Evolutionary conservation across 305 asterid genomes (phyloP), one percentile per base, ranked within the genome.

Genomic region (Plantago lanceolata): DNA sequence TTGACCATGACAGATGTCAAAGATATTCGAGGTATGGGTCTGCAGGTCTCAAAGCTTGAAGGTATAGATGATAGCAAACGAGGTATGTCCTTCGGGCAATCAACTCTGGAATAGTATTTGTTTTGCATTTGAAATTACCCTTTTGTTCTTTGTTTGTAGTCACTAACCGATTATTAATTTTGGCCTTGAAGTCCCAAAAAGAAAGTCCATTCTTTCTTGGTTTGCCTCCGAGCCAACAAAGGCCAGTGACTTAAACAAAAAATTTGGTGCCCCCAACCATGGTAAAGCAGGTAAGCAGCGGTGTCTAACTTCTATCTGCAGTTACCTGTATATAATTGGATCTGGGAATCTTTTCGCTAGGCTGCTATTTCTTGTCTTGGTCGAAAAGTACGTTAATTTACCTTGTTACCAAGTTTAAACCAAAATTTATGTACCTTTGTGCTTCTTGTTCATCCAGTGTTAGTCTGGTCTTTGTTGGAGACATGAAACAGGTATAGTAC

Each of bases 11-110:
- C 78, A 90, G 99, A 90, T 82, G 94, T 86, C 59, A 74, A 78
- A 73, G 97, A 90, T 71, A 79, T 93, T 69, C 78, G 97, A 78
- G 99, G 97, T 64, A 73, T 90, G 90, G 97, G 96, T 76, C 78
- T 93, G 83, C 97, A 93, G 79, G 97, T 89, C 71, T 85, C 99
- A 14, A 93, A 93, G 79, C 99, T 93, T 64, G 94, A 88, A 83
- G 86, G 75, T 65, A 73, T 75, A 19, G 85, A 83, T 66, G 84
- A 59, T 75, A 65, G 73, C 76, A 85, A 72, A 61, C 82, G 53
- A 78, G 97, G 99, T 89, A 71, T 61, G 81, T 40, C 59, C 40
- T 58, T 59, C 19, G 31, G 59, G 64, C 26, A 20, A 62, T 52
- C 65, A 69, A 4, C 60, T 65, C 63, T 54, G 26, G 61, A 59